A percentile compares a stretch with the other conserved stretches of the same genome.
phyloP scores from a whole-genome alignment of 768 basidiomycete genomes.

The Pleurotus tuoliensis region DNA sequence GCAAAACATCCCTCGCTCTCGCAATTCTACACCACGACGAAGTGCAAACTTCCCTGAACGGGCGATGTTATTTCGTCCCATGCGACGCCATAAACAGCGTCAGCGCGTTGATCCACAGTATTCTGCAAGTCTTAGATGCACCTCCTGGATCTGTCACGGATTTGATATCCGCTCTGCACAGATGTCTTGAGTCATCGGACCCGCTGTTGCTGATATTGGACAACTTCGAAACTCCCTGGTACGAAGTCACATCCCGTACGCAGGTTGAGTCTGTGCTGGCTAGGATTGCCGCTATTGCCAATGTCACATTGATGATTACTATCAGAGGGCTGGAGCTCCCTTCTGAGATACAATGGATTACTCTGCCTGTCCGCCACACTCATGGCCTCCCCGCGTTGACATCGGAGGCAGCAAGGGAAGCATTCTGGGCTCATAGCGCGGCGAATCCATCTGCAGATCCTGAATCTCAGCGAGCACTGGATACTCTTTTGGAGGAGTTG shows the following conservation, averaged over 20 bases:
- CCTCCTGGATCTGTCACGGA: constrained; percentile 5
- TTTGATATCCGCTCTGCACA: constrained; percentile 20
- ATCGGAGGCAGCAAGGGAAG: constrained; percentile 13
- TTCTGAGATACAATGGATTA: constrained; percentile 17
- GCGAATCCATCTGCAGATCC: constrained; percentile 16
- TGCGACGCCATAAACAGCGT: constrained; percentile 19
- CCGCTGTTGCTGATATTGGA: constrained; percentile 31
- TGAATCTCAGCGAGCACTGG: constrained; percentile 17
- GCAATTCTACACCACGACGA: constrained; percentile 23
- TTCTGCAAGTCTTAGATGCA: constrained; percentile 6
- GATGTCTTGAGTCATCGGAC: constrained; percentile 11
- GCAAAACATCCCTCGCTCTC: constrained; percentile 34
- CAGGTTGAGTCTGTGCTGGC: constrained; percentile 21
- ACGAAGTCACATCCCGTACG: constrained; percentile 15
- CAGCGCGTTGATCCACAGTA: constrained; percentile 8
- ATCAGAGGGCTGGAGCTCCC: constrained; percentile 27
- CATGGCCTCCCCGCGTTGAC: constrained; percentile 14
- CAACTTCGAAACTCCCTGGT: constrained; percentile 39
- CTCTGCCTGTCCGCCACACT: constrained; percentile 17
- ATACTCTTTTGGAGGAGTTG: constrained; percentile 17
- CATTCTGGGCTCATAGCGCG: constrained; percentile 14
- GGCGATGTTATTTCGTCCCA: constrained; percentile 26
- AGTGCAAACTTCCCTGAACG: constrained; percentile 19
- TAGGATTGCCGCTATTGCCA: constrained; percentile 18
- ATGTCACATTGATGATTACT: constrained; percentile 28